phyloP scores from a whole-genome alignment of 2,329 filamentous ascomycete species.

The Albifimbria verrucaria region DNA sequence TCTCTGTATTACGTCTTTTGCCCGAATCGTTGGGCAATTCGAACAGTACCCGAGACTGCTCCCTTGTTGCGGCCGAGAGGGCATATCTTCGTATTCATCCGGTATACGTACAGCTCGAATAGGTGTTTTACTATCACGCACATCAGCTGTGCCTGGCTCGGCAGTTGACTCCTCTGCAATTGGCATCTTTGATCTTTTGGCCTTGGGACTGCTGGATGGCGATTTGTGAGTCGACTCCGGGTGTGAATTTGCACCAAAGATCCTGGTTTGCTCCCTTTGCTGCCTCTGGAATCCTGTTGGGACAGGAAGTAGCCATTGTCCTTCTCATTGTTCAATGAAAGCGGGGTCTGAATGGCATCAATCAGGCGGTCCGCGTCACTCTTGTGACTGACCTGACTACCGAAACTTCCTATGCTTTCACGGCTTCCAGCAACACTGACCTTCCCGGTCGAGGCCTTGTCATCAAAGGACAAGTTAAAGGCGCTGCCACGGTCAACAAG shows the following conservation, averaged over 20 bases:
- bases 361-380: constrained; percentile 70
- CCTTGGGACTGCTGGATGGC: constrained; percentile 12
- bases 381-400: constrained; percentile 42
- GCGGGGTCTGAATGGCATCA: constrained; percentile 64
- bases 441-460: constrained; percentile 7
- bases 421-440: constrained; percentile 16
- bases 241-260: constrained; percentile 2
- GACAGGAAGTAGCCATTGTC: constrained; percentile 28
- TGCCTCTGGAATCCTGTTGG: constrained; percentile 10
- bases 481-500: constrained; percentile 50
- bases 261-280: constrained; percentile 4
- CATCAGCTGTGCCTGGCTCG: constrained; percentile 31
- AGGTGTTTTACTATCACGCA: constrained; percentile 42
- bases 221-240: constrained; percentile 4
- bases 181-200: constrained; percentile 7
- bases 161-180: constrained; percentile 13
- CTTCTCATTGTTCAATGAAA: constrained; percentile 33
- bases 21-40: constrained; percentile 28
- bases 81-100: constrained; percentile 40
- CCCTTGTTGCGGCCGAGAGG: constrained; percentile 23
- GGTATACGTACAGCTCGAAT: constrained; percentile 46
- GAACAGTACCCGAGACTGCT: constrained; percentile 34
- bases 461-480: constrained; percentile 13
- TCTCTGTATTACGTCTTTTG: constrained; percentile 15
- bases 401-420: constrained; percentile 36